Conservation (phyloP, 2,329 filamentous ascomycete species). For the Aspergillus jensenii region DNA sequence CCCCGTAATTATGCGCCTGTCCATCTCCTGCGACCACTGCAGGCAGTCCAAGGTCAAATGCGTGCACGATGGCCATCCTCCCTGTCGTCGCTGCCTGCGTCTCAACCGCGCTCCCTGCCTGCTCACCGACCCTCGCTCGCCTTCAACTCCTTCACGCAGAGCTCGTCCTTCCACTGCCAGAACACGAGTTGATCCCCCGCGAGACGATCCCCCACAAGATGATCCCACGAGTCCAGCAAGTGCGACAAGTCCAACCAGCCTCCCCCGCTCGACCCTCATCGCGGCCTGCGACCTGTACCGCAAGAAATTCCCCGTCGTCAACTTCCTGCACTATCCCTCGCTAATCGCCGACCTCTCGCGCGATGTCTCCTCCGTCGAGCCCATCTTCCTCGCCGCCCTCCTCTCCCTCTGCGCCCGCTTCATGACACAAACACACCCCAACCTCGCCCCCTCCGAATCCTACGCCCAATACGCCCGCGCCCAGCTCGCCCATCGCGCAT, state of each 20-base stretch:
- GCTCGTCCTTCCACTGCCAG: not conserved
- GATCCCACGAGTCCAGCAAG: too few relatives aligned
- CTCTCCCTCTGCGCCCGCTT: constrained; percentile 37
- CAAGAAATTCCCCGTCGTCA: constrained; percentile 38
- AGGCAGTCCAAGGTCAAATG: constrained; percentile 40
- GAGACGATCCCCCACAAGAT: too few relatives aligned
- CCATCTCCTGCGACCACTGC: constrained; percentile 37
- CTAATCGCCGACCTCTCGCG: constrained; percentile 35
- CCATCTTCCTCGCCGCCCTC: constrained; percentile 35
- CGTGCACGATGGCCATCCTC: constrained; percentile 33
- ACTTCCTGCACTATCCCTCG: constrained; percentile 39
- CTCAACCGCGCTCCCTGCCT: constrained; percentile 23
- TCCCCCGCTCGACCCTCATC: constrained; percentile 31
- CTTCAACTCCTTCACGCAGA: constrained; percentile 7
- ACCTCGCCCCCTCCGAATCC: constrained; percentile 26
- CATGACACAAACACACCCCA: constrained; percentile 23
- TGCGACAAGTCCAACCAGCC: not conserved
- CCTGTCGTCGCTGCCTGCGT: constrained; percentile 34
- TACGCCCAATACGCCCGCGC: constrained; percentile 35
- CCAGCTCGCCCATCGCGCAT: constrained; percentile 30
- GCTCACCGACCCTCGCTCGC: constrained; percentile 32
- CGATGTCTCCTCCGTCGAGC: constrained; percentile 29
- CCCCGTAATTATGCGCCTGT: constrained; percentile 29
- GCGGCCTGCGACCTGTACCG: constrained; percentile 36
- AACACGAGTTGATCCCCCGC: too few relatives aligned